These are phyloP conservation scores for Arachis stenosperma DNA, from an alignment of 306 rosid species.

Conservation along the genomic window DNA sequence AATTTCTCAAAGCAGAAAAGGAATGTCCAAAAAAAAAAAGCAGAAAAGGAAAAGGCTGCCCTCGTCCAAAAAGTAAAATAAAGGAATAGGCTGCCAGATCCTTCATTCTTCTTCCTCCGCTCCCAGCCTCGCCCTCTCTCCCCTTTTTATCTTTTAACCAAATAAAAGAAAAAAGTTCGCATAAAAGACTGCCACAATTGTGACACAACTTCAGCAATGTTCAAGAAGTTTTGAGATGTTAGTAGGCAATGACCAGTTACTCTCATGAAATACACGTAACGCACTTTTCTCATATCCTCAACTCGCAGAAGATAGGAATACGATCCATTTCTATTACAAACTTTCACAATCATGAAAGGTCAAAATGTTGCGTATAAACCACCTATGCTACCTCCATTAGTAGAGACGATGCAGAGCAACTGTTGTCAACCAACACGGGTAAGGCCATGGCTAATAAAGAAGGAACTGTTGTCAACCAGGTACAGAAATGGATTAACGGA, in stretches of 20 bases:
- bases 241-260: neutral
- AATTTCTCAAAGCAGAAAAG: no score
- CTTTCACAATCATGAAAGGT: slow-evolving; percentile 20
- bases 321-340: slow-evolving; percentile 27
- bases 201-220: neutral
- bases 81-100: no score
- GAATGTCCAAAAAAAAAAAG: no score
- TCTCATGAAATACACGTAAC: slow-evolving; percentile 2
- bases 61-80: no score
- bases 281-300: slow-evolving; percentile 19
- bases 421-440: slow-evolving; percentile 25
- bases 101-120: no score
- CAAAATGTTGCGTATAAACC: neutral
- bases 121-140: no score
- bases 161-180: no score
- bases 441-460: slow-evolving; percentile 30
- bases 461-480: neutral
- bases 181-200: neutral
- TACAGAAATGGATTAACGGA: slow-evolving; percentile 36
- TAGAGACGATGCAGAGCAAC: slow-evolving; percentile 18
- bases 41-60: no score
- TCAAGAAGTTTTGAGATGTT: neutral
- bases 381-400: slow-evolving; percentile 26
- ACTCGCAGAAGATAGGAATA: slow-evolving; percentile 5
- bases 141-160: no score